Percentiles rank a stretch among this genome's conserved stretches.
Conservation (phyloP, 371 early-diverging fungal genomes). For the Mortierella sp. region DNA sequence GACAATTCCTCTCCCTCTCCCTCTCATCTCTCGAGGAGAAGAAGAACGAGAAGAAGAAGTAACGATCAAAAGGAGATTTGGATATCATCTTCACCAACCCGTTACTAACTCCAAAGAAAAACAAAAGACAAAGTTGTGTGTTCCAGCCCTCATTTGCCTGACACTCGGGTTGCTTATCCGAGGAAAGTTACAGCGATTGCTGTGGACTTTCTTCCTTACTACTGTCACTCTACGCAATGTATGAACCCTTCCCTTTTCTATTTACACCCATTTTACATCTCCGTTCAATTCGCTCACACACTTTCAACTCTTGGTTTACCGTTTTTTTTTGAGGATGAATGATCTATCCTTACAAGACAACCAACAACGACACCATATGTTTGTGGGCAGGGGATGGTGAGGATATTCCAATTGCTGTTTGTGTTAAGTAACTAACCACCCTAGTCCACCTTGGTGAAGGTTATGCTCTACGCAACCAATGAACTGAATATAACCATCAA, state of each 20-base stretch:
- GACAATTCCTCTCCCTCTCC: neutral
- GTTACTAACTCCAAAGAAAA: neutral
- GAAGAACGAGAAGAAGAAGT: neutral
- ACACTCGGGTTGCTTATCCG: neutral
- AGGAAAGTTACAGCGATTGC: neutral
- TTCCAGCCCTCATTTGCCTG: neutral
- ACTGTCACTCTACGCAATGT: neutral
- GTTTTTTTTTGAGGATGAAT: neutral
- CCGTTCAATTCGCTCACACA: neutral
- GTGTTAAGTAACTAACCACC: neutral
- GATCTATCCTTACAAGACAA: neutral
- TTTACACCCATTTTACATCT: neutral
- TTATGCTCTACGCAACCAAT: neutral
- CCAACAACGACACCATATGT: neutral
- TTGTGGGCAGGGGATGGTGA: neutral
- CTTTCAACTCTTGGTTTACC: neutral
- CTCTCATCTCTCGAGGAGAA: neutral
- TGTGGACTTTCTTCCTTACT: too few species aligned
- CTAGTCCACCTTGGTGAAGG: neutral
- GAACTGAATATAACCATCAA: neutral
- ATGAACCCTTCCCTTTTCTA: neutral
- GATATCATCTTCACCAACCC: neutral
- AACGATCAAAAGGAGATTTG: neutral
- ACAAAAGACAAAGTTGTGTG: neutral
- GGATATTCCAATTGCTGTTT: neutral